Evolutionary conservation across 495 filamentous ascomycete species (phyloP).

Genomic region (Talaromyces thailandensis): DNA sequence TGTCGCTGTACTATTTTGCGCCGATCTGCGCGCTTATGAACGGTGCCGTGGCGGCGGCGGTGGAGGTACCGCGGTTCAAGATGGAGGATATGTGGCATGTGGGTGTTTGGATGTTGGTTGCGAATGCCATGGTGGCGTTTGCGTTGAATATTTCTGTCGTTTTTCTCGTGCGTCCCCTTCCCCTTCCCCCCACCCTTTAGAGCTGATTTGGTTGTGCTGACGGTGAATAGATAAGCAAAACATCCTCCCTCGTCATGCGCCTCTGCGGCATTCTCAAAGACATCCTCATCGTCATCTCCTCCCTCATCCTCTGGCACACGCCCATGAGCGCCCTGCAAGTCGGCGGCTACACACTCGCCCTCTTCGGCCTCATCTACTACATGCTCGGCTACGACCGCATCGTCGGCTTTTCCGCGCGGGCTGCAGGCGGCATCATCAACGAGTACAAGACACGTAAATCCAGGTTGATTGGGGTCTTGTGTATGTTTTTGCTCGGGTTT

Average conservation of each 20-base stretch:
- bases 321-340: constrained; percentile 49
- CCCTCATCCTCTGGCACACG: constrained; percentile 59
- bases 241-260: constrained; percentile 66
- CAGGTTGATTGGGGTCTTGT: constrained; percentile 16
- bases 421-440: constrained; percentile 46
- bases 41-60: constrained; percentile 49
- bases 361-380: constrained; percentile 57
- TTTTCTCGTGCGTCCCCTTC: constrained; percentile 49
- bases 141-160: constrained; percentile 69
- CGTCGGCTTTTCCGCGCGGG: neutral
- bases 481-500: neutral
- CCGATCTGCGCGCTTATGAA: constrained; percentile 74
- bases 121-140: constrained; percentile 69
- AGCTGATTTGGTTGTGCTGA: neutral
- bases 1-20: constrained; percentile 79
- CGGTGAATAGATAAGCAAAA: constrained; percentile 57
- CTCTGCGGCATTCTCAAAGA: constrained; percentile 72
- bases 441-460: constrained; percentile 64
- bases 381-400: constrained; percentile 38
- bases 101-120: constrained; percentile 47
- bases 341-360: constrained; percentile 57
- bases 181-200: neutral
- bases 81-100: constrained; percentile 44
- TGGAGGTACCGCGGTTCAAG: constrained; percentile 47
- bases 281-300: constrained; percentile 57